Percentiles rank a stretch among this genome's conserved stretches.
phyloP scores from a whole-genome alignment of 2,329 filamentous ascomycete species.

The Didymella arachidicola region DNA sequence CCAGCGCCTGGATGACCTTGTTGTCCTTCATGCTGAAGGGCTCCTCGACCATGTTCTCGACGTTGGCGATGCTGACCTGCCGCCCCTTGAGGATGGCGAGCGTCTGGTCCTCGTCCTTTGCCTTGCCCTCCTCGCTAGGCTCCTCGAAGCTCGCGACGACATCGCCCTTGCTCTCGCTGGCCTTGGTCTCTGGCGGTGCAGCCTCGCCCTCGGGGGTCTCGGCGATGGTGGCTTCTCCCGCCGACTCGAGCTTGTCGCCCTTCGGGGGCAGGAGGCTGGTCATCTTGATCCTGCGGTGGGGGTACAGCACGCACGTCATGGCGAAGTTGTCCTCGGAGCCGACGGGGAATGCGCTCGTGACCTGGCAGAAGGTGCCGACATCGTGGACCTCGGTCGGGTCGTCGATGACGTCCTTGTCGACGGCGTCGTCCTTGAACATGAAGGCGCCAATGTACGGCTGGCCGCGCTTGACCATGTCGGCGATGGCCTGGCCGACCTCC shows the following conservation, averaged over 20 bases:
- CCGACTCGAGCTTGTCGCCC: constrained; percentile 39
- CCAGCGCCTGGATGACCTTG: constrained; percentile 86
- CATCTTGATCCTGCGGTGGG: constrained; percentile 91
- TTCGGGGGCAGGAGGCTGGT: constrained; percentile 79
- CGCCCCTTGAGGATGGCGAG: constrained; percentile 92
- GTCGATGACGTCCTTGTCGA: constrained; percentile 92
- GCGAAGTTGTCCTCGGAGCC: constrained; percentile 79
- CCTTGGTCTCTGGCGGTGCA: constrained; percentile 60
- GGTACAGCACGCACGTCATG: constrained; percentile 93
- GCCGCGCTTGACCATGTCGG: constrained; percentile 94
- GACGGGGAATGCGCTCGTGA: constrained; percentile 94
- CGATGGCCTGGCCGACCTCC: constrained; percentile 88
- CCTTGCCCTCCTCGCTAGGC: constrained; percentile 66
- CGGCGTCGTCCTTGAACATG: constrained; percentile 93
- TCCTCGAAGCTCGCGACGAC: constrained; percentile 98
- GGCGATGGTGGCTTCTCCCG: constrained; percentile 40
- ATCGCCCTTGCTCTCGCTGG: constrained; percentile 69
- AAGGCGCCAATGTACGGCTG: constrained; percentile 98
- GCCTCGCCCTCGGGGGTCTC: constrained; percentile 54
- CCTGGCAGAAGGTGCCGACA: constrained; percentile 95
- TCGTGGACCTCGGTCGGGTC: constrained; percentile 92
- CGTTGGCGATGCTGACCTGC: constrained; percentile 91
- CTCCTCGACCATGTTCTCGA: constrained; percentile 90
- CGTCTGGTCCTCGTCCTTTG: constrained; percentile 71
- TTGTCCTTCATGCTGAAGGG: constrained; percentile 90